These are phyloP conservation scores for Eucalyptus sp. DNA, from an alignment of 345 rosid genomes.

Conservation along the genomic window DNA sequence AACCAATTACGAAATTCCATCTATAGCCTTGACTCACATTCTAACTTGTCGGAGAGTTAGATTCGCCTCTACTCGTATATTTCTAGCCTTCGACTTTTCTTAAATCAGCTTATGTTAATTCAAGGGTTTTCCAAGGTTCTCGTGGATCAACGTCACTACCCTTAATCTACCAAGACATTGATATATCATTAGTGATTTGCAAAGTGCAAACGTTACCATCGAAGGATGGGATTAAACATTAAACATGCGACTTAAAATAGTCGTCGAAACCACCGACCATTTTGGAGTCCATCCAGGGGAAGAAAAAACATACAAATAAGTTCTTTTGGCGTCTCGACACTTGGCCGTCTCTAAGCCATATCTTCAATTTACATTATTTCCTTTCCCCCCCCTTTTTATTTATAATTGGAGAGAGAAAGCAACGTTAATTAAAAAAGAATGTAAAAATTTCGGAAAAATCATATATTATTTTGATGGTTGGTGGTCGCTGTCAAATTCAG, in stretches of 20 bases:
- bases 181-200: neutral
- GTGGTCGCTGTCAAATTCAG: neutral
- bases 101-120: neutral
- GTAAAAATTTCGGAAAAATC: neutral
- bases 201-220: neutral
- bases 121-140: neutral
- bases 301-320: neutral
- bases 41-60: neutral
- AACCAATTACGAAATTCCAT: accelerated
- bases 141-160: neutral
- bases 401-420: neutral
- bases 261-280: neutral
- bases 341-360: neutral
- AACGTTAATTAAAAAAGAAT: neutral
- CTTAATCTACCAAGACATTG: neutral
- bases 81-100: neutral
- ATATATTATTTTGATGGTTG: neutral
- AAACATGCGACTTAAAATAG: neutral
- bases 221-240: neutral
- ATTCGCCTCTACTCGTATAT: neutral
- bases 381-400: neutral
- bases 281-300: neutral
- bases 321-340: neutral
- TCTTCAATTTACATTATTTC: neutral
- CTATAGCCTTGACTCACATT: neutral